phyloP scores from a whole-genome alignment of 2,329 filamentous ascomycete genomes.

The Tolypocladium paradoxum region DNA sequence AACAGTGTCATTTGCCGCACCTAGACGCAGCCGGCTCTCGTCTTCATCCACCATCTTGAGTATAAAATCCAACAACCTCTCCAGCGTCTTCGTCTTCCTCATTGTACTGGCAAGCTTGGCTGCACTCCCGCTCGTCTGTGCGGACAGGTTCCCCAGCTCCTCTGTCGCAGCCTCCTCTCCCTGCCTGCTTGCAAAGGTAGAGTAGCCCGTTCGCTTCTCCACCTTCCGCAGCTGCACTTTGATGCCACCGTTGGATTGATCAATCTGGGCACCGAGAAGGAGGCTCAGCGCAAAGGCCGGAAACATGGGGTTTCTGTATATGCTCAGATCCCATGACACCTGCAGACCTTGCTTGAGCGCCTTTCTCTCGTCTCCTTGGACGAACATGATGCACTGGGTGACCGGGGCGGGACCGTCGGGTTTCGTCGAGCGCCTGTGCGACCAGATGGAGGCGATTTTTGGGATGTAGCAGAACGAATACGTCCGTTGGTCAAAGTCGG shows the following conservation, averaged over 20 bases:
- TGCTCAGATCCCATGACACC: conserved; percentile 15
- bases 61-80: conserved; percentile 23
- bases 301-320: conserved; percentile 22
- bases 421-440: conserved; percentile 11
- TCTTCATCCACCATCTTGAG: conserved; percentile 4
- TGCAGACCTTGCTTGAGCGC: conserved; percentile 13
- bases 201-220: conserved; percentile 25
- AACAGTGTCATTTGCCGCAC: neutral
- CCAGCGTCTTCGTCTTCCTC: conserved; percentile 23
- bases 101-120: conserved; percentile 25
- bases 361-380: conserved; percentile 12
- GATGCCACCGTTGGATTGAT: conserved; percentile 19
- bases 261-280: conserved; percentile 22
- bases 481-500: conserved; percentile 8
- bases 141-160: conserved; percentile 19
- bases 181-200: conserved; percentile 18
- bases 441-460: conserved; percentile 27
- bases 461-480: conserved; percentile 25
- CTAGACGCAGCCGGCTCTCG: neutral
- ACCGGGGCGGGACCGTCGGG: conserved; percentile 3
- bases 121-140: conserved; percentile 21
- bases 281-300: conserved; percentile 22
- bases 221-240: conserved; percentile 20
- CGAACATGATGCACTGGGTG: conserved; percentile 22
- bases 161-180: conserved; percentile 16